Percentiles rank a stretch among this genome's conserved stretches.
Conservation (phyloP, 169 alveolate genomes). For the Plasmodium reichenowi region DNA sequence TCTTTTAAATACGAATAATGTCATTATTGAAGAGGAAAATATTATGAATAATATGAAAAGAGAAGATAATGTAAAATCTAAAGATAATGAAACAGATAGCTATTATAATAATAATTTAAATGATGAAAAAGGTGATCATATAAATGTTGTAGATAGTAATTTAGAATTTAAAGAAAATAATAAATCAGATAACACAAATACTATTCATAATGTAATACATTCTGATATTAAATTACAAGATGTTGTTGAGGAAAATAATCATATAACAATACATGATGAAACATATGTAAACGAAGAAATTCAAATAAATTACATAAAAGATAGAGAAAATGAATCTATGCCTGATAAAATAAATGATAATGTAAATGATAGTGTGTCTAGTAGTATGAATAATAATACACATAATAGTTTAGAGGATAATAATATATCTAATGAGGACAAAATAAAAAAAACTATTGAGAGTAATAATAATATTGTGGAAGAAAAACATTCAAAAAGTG, state of each 20-base stretch:
- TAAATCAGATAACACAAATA: background rate
- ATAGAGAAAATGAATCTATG: background rate
- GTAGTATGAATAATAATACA: no score
- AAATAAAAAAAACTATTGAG: constrained; percentile 5
- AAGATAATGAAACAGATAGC: background rate
- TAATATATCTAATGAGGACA: background rate
- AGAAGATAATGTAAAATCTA: constrained; percentile 19
- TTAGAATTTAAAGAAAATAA: background rate
- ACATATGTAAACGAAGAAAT: no score
- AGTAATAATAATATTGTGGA: background rate
- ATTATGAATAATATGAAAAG: constrained; percentile 34
- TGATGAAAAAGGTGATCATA: background rate
- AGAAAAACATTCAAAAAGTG: constrained; percentile 2
- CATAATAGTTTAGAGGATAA: constrained; percentile 1
- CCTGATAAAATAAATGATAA: background rate
- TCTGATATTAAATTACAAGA: no score
- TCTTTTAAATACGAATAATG: constrained; percentile 72
- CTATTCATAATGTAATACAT: background rate
- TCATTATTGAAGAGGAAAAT: constrained; percentile 79
- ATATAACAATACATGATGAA: no score
- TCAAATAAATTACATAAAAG: no score
- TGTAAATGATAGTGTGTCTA: background rate
- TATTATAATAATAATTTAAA: constrained; percentile 3
- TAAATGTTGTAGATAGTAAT: constrained; percentile 3
- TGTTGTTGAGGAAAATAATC: no score